A percentile compares a stretch with the other conserved stretches of the same genome.
Evolutionary conservation across 495 filamentous ascomycete genomes (phyloP).

Genomic region (Penicillium canescens): DNA sequence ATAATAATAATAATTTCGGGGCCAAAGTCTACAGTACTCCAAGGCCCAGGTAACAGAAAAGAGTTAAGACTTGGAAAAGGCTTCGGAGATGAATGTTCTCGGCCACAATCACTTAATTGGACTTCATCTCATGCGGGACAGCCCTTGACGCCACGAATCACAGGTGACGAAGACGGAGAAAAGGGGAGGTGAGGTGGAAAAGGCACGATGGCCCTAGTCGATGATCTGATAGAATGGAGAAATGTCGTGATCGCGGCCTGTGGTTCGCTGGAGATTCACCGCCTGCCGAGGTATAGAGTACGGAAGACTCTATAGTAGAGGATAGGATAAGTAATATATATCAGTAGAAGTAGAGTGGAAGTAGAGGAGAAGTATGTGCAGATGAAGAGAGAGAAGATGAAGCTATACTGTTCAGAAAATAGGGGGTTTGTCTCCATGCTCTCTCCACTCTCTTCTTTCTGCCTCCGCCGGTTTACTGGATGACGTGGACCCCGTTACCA

Average conservation of each 20-base stretch:
- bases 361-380: no score
- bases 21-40: no score
- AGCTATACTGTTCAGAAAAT: no score
- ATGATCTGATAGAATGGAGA: slow-evolving; percentile 54
- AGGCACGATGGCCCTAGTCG: slow-evolving; percentile 31
- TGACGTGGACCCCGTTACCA: no score
- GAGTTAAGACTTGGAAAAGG: background rate
- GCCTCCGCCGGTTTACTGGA: no score
- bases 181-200: slow-evolving; percentile 6
- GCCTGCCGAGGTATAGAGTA: slow-evolving; percentile 10
- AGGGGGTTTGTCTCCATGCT: no score
- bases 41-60: background rate
- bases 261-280: slow-evolving; percentile 32
- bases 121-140: no score
- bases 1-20: background rate
- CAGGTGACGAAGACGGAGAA: slow-evolving; percentile 6
- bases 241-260: slow-evolving; percentile 49
- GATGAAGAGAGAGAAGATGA: no score
- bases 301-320: background rate
- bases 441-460: no score
- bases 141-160: slow-evolving; percentile 1
- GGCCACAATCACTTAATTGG: slow-evolving; percentile 1
- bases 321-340: no score
- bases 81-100: slow-evolving; percentile 3
- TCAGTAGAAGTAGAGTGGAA: no score